Evolutionary conservation across 306 rosid genomes (phyloP).

Genomic region (Purshia tridentata): DNA sequence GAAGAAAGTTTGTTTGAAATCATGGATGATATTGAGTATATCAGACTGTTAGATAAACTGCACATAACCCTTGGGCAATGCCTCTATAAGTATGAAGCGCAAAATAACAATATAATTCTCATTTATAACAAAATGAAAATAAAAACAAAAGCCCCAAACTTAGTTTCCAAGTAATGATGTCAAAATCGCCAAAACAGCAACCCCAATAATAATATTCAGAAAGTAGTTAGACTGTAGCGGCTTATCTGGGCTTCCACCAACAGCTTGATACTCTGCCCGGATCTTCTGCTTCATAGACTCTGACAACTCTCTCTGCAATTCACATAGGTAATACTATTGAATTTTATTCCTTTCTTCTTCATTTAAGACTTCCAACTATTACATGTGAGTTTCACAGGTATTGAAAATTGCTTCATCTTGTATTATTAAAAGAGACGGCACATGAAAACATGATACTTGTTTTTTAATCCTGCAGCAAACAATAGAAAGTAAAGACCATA

Average conservation of each 20-base stretch:
- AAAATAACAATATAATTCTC: slow-evolving; percentile 2
- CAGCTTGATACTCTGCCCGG: slow-evolving; percentile 73
- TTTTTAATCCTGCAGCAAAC: slow-evolving; percentile 83
- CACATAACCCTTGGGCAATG: neutral
- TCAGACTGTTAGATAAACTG: neutral
- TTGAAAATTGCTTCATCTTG: slow-evolving; percentile 79
- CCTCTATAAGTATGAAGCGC: slow-evolving; percentile 17
- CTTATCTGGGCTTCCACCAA: slow-evolving; percentile 94
- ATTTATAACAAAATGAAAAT: neutral
- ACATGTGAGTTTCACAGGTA: slow-evolving; percentile 57
- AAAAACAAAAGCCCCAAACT: slow-evolving; percentile 4
- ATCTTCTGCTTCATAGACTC: slow-evolving; percentile 81
- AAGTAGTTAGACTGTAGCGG: slow-evolving; percentile 75
- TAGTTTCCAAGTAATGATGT: slow-evolving; percentile 76
- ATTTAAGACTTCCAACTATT: slow-evolving; percentile 60
- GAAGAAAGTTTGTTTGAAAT: neutral
- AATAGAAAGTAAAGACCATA: slow-evolving; percentile 50
- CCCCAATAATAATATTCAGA: slow-evolving; percentile 63
- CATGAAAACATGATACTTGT: slow-evolving; percentile 63
- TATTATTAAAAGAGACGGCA: slow-evolving; percentile 55
- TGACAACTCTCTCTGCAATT: slow-evolving; percentile 89
- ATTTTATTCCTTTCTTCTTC: slow-evolving; percentile 80
- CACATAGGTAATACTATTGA: slow-evolving; percentile 76
- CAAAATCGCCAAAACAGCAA: slow-evolving; percentile 79
- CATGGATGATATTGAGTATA: slow-evolving; percentile 1